Base-by-base conservation (phyloP, 371 early-diverging fungal species). In the Saksenaea oblongispora region DNA sequence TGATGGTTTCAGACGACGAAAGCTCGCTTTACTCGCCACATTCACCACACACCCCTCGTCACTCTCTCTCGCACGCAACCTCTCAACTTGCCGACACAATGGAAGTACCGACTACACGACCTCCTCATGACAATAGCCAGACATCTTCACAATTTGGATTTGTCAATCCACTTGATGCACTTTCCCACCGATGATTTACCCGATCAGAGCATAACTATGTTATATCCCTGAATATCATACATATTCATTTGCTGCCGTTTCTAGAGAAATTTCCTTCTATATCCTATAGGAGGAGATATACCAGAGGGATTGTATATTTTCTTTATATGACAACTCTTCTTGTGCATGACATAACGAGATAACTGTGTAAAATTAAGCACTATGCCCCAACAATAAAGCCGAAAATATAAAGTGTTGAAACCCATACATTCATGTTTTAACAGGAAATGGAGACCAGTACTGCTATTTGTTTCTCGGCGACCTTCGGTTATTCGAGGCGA, bases 1-100 rank as follows among this genome's bases (percentile, higher is more conserved):
- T 72, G 24, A 42, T 74, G 41, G 47, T 68, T 9, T 69, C 75
- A n/a, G 72, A 72, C 39, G 71, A 70, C 28, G 71, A 74, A 18
- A 60, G 36, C 5, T 71, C 71, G 15, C 67, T 71, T n/a, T 71
- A 71, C 28, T 71, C 71, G 0, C 71, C 71, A 18, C 63, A 67
- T 56, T 59, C 71, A 5, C 71, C 71, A 9, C 59, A 69, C 34
- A 69, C 70, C 1, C 70, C 70, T 17, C 58, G 59, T 11, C 55
- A 58, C 26, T 54, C 61, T 54, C 53, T 57, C 27, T 59, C 59
- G 5, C 63, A 63, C 26, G 59, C 62, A 1, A 24, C 62, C 31
- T 34, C 56, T 7, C 56, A 56, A 42, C 34, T 63, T 18, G 42
- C 22, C 7, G 51, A 47, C 22, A 22, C 39, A 2, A 54, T 63